Percentiles rank a stretch among this genome's conserved stretches.
These are phyloP conservation scores for Paramecium tetraurelia DNA, from an alignment of 73 alveolate genomes.

Conservation along the genomic window DNA sequence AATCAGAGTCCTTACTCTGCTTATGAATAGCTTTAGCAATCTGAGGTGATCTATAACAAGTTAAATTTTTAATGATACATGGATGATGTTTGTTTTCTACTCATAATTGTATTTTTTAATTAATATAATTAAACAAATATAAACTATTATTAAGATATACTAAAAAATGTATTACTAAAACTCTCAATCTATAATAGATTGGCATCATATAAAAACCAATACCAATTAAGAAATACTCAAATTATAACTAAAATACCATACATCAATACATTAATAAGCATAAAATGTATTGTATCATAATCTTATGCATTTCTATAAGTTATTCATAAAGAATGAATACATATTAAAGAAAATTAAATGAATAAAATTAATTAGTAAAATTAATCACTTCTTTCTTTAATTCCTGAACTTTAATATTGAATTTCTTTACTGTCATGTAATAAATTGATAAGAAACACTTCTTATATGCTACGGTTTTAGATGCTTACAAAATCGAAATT, in stretches of 20 bases:
- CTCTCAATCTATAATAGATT: neutral
- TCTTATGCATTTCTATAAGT: neutral
- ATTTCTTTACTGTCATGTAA: too few relatives aligned
- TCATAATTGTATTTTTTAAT: neutral
- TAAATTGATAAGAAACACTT: too few relatives aligned
- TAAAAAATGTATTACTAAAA: neutral
- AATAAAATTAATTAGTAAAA: too few relatives aligned
- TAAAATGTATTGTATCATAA: too few relatives aligned
- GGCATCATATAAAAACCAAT: neutral
- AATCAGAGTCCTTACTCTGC: conserved; percentile 28
- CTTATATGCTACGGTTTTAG: too few relatives aligned
- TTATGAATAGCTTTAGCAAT: neutral
- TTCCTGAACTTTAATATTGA: too few relatives aligned
- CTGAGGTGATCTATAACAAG: neutral
- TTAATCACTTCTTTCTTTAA: too few relatives aligned
- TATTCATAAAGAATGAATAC: too few relatives aligned
- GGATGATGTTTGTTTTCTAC: neutral
- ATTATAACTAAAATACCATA: neutral
- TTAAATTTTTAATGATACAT: neutral
- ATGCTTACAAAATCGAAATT: too few relatives aligned
- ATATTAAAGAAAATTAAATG: too few relatives aligned
- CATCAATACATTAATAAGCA: neutral
- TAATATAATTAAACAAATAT: neutral
- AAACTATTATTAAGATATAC: neutral
- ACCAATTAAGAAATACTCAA: neutral